Base-by-base conservation (phyloP, 192 early-diverging fungal genomes). In the Radiomyces spectabilis region DNA sequence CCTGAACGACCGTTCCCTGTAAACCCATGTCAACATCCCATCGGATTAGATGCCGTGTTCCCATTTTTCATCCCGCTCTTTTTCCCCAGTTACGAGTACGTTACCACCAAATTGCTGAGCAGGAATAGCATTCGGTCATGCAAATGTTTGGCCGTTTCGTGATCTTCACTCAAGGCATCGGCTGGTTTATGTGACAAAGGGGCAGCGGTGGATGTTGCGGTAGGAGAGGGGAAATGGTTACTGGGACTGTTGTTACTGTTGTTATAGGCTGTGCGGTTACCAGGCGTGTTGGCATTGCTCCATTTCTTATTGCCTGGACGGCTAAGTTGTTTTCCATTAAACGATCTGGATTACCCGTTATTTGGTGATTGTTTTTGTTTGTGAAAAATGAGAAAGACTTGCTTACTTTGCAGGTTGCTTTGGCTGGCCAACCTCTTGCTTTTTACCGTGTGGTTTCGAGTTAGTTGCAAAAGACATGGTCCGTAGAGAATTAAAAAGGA, bases 111-210 rank as follows among this genome's bases (percentile, higher is more conserved):
- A 61, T 81, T 79, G 16, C 76, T 67, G 31, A 88, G 63, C 24
- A 85, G 42, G 47, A 81, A 88, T 21, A 85, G 63, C 65, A 83
- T 75, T 25, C 82, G 71, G 33, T 85, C 80, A 27, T 86, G 84
- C 76, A 81, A 69, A 24, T 74, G 69, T 16, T 66, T 66, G 7
- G 47, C 26, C 5, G 66, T 58, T 15, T 48, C 40, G 22, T 69
- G 51, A 32, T 30, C 34, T 47, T 65, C 54, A 35, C 18, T 27
- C 19, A 51, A 24, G 5, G n/a, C 2, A 0, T 52, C 41, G 22
- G 26, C 1, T 50, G 35, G 25, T 4, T 48, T 48, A 26, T n/a
- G n/a, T n/a, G n/a, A n/a, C n/a, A n/a, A n/a, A n/a, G n/a, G n/a
- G n/a, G n/a, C n/a, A n/a, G n/a, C n/a, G n/a, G n/a, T n/a, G n/a